These are phyloP conservation scores for Nelumbo lutea DNA, from an alignment of 164 flowering plant species.

Conservation along the genomic window DNA sequence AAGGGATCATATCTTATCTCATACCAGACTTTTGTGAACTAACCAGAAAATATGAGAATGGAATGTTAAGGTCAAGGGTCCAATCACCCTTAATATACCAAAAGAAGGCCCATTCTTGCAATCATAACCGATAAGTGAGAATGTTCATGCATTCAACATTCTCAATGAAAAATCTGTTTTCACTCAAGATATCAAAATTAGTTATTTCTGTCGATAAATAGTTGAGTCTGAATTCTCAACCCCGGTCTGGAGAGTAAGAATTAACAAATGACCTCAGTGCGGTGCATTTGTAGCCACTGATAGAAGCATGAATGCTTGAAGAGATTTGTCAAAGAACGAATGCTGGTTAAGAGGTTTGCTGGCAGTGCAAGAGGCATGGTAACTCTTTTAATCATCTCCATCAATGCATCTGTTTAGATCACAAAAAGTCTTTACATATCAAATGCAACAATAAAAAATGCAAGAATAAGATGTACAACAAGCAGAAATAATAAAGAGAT, in stretches of 20 bases:
- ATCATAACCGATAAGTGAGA: background rate
- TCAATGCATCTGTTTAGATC: conserved; percentile 45
- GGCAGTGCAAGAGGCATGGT: conserved; percentile 46
- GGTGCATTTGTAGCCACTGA: conserved; percentile 63
- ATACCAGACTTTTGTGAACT: no score
- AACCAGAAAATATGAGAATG: no score
- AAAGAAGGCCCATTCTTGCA: no score
- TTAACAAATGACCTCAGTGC: conserved; percentile 53
- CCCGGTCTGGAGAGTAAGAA: background rate
- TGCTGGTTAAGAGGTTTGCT: conserved; percentile 69
- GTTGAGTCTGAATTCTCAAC: background rate
- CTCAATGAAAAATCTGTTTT: no score
- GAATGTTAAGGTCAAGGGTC: no score
- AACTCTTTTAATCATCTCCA: conserved; percentile 63
- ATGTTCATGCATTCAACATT: no score
- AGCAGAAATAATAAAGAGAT: no score
- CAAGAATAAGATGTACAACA: background rate
- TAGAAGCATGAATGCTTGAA: conserved; percentile 59
- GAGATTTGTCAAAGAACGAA: conserved; percentile 71
- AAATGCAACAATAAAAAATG: background rate
- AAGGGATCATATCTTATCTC: no score
- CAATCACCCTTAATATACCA: no score
- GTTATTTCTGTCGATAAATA: background rate
- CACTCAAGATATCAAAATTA: no score
- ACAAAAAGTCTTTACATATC: conserved; percentile 4